Conservation (phyloP, 225 moss, liverwort and hornwort genomes). For the Physcomitrium patens region DNA sequence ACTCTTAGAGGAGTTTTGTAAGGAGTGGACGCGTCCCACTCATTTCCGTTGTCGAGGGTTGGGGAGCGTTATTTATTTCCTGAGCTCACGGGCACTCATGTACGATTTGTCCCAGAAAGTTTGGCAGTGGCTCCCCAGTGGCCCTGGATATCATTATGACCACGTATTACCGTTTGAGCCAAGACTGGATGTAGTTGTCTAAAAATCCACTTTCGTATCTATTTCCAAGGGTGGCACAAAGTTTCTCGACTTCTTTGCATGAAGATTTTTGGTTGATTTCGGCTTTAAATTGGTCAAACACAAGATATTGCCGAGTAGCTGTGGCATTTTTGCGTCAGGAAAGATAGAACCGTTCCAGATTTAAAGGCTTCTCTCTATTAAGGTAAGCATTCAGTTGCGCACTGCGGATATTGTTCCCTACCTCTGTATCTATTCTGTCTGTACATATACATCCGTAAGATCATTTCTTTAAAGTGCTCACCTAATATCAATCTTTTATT, state of each 20-base stretch:
- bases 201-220: conserved; percentile 11
- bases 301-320: conserved; percentile 24
- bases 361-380: conserved; percentile 6
- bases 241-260: conserved; percentile 22
- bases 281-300: conserved; percentile 9
- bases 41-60: conserved; percentile 68
- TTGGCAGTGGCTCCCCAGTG: conserved; percentile 73
- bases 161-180: conserved; percentile 72
- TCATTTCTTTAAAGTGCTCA: too few relatives aligned
- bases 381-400: conserved; percentile 27
- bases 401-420: background rate
- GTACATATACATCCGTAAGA: background rate
- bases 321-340: conserved; percentile 31
- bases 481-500: too few relatives aligned
- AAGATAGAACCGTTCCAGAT: conserved; percentile 3
- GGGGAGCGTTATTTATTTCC: conserved; percentile 63
- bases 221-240: conserved; percentile 13
- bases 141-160: conserved; percentile 70
- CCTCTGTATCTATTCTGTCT: background rate
- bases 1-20: conserved; percentile 66
- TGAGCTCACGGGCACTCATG: conserved; percentile 70
- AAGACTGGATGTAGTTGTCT: conserved; percentile 55
- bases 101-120: conserved; percentile 64
- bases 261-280: conserved; percentile 17
- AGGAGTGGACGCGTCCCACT: conserved; percentile 64